Evolutionary conservation across 768 basidiomycete species (phyloP).

Genomic region (Daedalea quercina): DNA sequence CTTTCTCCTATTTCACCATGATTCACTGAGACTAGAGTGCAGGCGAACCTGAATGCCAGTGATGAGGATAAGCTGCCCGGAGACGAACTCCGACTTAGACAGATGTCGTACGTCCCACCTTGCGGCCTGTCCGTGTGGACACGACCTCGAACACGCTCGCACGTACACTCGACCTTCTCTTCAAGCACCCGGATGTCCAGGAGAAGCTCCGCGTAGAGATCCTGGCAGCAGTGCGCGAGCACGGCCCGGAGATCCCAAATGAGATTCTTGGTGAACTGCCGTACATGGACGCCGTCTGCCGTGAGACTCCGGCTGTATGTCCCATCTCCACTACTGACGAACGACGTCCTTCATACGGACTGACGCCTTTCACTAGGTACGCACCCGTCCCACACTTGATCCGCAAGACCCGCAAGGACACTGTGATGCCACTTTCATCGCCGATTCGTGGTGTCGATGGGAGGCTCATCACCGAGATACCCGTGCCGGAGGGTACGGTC

Average conservation of each 20-base stretch:
- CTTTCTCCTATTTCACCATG: no score
- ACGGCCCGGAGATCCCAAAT: conserved; percentile 26
- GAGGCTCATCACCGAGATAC: conserved; percentile 16
- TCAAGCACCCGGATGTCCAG: conserved; percentile 29
- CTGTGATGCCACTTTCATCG: conserved; percentile 23
- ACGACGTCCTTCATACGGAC: background rate
- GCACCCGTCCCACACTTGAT: conserved; percentile 1
- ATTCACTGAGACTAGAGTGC: conserved; percentile 11
- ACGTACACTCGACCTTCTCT: conserved; percentile 13
- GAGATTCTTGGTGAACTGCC: conserved; percentile 29
- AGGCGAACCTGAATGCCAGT: conserved; percentile 13
- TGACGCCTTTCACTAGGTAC: background rate
- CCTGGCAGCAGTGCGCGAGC: conserved; percentile 7
- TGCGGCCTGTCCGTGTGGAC: conserved; percentile 14
- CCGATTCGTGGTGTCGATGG: conserved; percentile 26
- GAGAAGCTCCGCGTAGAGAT: conserved; percentile 24
- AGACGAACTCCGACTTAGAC: conserved; percentile 15
- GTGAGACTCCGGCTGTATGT: conserved; percentile 50
- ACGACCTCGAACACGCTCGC: conserved; percentile 22
- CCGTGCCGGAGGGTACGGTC: conserved; percentile 21
- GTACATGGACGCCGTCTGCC: conserved; percentile 59
- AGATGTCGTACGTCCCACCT: conserved; percentile 10
- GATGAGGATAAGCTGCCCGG: conserved; percentile 14
- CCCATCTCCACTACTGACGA: background rate
- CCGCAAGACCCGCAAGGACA: conserved; percentile 13